A percentile compares a stretch with the other conserved stretches of the same genome.
phyloP scores from a whole-genome alignment of 2,329 filamentous ascomycete genomes.

The Diplocarpon mali region DNA sequence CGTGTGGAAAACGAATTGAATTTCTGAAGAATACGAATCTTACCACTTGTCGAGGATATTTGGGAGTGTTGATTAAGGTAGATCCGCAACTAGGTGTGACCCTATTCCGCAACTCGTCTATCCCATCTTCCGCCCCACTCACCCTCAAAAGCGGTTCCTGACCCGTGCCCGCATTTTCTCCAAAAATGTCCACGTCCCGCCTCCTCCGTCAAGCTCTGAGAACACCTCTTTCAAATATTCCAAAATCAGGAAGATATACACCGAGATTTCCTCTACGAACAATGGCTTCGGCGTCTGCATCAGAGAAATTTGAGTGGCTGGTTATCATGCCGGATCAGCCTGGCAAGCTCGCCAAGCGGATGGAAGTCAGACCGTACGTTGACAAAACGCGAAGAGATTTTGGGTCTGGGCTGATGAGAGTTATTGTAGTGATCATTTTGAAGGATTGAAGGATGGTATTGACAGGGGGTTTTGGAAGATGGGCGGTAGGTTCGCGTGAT shows the following conservation, averaged over 20 bases:
- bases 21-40: too few species aligned
- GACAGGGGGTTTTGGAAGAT: conserved; percentile 49
- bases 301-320: conserved; percentile 49
- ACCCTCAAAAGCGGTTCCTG: background rate
- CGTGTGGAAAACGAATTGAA: too few species aligned
- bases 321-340: conserved; percentile 59
- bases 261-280: background rate
- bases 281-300: conserved; percentile 9
- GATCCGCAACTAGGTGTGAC: background rate
- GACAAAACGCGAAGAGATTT: background rate
- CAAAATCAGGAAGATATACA: background rate
- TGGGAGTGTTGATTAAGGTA: too few species aligned
- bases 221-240: background rate
- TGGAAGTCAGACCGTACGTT: conserved; percentile 48
- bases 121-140: background rate
- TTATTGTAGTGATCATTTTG: conserved; percentile 19
- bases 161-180: background rate
- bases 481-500: conserved; percentile 32
- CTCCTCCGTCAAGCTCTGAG: conserved; percentile 1
- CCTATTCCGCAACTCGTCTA: background rate
- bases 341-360: conserved; percentile 45
- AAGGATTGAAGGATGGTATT: conserved; percentile 39
- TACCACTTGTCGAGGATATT: too few species aligned
- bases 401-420: background rate
- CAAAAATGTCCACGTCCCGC: conserved; percentile 4